phyloP scores from a whole-genome alignment of 495 filamentous ascomycete species.

The Margaritispora aquatica region DNA sequence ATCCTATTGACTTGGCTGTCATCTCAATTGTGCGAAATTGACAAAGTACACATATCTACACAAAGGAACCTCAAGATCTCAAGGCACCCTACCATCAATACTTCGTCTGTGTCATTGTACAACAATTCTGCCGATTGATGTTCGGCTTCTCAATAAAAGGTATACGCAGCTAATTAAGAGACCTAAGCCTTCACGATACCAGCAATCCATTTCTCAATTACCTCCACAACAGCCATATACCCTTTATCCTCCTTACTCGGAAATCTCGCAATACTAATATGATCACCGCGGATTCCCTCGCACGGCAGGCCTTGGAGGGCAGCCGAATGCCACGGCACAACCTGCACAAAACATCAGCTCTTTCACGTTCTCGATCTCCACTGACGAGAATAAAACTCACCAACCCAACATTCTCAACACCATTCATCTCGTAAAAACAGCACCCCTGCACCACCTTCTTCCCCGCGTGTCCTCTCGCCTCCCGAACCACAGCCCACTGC shows the following conservation, averaged over 20 bases:
- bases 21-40: no score
- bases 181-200: not conserved
- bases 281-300: constrained; percentile 32
- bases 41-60: no score
- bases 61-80: no score
- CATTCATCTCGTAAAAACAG: constrained; percentile 14
- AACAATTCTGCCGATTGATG: no score
- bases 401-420: constrained; percentile 5
- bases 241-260: constrained; percentile 21
- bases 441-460: not conserved
- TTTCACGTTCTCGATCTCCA: not conserved
- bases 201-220: constrained; percentile 21
- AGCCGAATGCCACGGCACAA: not conserved
- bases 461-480: constrained; percentile 15
- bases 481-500: constrained; percentile 27
- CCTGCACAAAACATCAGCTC: not conserved
- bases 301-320: constrained; percentile 22
- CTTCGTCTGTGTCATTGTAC: no score
- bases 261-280: constrained; percentile 39
- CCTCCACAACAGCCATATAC: constrained; percentile 19
- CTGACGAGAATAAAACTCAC: not conserved
- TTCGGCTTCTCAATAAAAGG: no score
- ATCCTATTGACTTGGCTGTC: no score
- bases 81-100: no score
- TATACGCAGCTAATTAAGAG: not conserved